Evolutionary conservation across 139 green algal species (phyloP), one percentile per base, ranked within the genome.

Genomic region (Coelastrella sp.): DNA sequence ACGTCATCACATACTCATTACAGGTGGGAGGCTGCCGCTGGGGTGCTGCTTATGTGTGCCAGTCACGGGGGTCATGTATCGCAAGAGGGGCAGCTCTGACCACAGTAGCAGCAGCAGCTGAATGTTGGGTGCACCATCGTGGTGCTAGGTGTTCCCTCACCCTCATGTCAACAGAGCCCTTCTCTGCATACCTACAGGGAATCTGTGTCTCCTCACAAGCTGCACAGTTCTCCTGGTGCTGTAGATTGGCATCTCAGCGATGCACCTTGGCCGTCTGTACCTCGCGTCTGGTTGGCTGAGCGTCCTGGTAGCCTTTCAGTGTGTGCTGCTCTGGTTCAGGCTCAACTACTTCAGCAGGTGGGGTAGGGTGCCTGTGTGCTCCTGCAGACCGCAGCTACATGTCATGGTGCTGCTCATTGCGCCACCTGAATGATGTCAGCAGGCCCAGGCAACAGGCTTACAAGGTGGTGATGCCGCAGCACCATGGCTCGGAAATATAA

Each of bases 261-360:
- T 95, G 88, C 92, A 96, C 89, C 68, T 96, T 72, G 82, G 88
- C 4, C 86, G 86, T 25, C 7, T 76, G n/a, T 20, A 83, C 70
- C 59, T 96, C 8, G 24, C 66, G 22, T 85, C 66, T 78, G 88
- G 88, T 35, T 82, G 56, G 22, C 61, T 96, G 24, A 94, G 89
- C 19, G 91, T 94, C 9, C 63, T 93, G 35, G 63, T 91, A 20
- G 92, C 94, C n/a, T 76, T 90, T 58, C 86, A 90, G 86, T 90
- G 86, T 81, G 86, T 90, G 60, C 78, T 95, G 68, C 94, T 95
- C 73, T 96, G 91, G 88, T 87, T 95, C 85, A 78, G 84, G 17
- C 88, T 89, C 49, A 89, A 89, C 84, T 89, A 89, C 84, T 89
- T 89, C 70, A 89, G 84, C 84, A 68, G 84, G 68, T 80, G 20